Conservation (phyloP, 106 monocot species). For the Platanthera zijinensis region DNA sequence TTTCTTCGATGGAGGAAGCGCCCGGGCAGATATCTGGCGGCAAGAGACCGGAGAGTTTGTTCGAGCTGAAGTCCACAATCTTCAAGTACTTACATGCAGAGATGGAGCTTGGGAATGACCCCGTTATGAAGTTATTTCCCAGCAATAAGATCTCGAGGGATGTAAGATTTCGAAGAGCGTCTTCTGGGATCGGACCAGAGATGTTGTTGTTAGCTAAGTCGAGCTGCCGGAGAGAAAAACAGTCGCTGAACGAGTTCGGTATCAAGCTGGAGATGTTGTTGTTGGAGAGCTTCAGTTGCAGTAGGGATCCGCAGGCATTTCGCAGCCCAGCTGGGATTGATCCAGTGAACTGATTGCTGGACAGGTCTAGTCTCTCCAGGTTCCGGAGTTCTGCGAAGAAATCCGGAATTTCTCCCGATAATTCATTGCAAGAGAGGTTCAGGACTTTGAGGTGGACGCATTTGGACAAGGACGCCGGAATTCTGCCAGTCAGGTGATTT, state of each 20-base stretch:
- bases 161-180: slow-evolving; percentile 18
- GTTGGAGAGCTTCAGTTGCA: slow-evolving; percentile 32
- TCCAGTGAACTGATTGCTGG: slow-evolving; percentile 39
- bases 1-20: slow-evolving; percentile 50
- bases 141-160: slow-evolving; percentile 33
- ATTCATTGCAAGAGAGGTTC: slow-evolving; percentile 64
- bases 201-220: slow-evolving; percentile 69
- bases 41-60: slow-evolving; percentile 37
- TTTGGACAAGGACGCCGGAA: slow-evolving; percentile 43
- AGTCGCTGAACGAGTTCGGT: slow-evolving; percentile 14
- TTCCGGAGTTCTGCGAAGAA: slow-evolving; percentile 25
- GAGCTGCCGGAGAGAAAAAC: slow-evolving; percentile 34
- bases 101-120: slow-evolving; percentile 42
- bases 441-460: slow-evolving; percentile 42
- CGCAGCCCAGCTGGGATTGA: slow-evolving; percentile 34
- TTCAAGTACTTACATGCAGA: slow-evolving; percentile 37
- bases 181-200: slow-evolving; percentile 48
- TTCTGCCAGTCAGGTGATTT: slow-evolving; percentile 29
- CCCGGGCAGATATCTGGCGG: slow-evolving; percentile 38
- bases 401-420: slow-evolving; percentile 48
- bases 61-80: slow-evolving; percentile 64
- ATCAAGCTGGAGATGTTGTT: slow-evolving; percentile 33
- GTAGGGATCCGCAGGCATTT: slow-evolving; percentile 40
- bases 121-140: slow-evolving; percentile 73
- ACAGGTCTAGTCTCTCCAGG: slow-evolving; percentile 63